Base-by-base conservation (phyloP, 345 rosid species). In the Hibiscus syriacus region DNA sequence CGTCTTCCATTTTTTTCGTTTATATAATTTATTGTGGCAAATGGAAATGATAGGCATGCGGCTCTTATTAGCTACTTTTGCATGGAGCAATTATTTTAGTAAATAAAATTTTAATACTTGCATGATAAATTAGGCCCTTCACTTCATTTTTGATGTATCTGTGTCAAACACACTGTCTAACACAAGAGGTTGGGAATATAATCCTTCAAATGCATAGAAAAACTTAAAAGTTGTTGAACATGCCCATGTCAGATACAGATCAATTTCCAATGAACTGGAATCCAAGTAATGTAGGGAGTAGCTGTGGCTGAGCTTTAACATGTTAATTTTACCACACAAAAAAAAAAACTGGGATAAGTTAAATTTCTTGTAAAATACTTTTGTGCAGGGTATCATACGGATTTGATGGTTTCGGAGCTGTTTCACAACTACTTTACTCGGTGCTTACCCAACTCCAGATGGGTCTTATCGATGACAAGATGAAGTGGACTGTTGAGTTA, bases 361-460 rank as follows among this genome's bases (percentile, higher is more conserved):
- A 22, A 38, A 22, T 12, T 61, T 22, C 1, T 39, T 62, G 32
- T 62, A 22, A 62, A 41, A 45, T 16, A 13, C 25, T 41, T 62
- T 29, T 55, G 32, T 73, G 78, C 85, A 93, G 97, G 84, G 87
- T 81, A 34, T 55, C 87, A 19, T 91, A 91, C 12, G 87, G 80
- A 39, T 80, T 79, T 53, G 89, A 82, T 14, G 87, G 89, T 68
- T 86, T 91, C 3, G 97, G 97, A 64, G 80, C 70, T 1, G 88
- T 89, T 12, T 73, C 96, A 2, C 71, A 86, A 73, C 78, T 79
- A 67, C 81, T 94, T 22, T 89, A 86, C 70, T 80, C 83, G 0
- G 82, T 73, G 65, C 90, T 93, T 50, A 89, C 99, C 48, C 83
- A 83, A 64, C 85, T 91, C 49, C 99, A 91, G 81, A 89, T 94